Base-by-base conservation (phyloP, 257 asterid species). In the Solanum ahanhuiri region DNA sequence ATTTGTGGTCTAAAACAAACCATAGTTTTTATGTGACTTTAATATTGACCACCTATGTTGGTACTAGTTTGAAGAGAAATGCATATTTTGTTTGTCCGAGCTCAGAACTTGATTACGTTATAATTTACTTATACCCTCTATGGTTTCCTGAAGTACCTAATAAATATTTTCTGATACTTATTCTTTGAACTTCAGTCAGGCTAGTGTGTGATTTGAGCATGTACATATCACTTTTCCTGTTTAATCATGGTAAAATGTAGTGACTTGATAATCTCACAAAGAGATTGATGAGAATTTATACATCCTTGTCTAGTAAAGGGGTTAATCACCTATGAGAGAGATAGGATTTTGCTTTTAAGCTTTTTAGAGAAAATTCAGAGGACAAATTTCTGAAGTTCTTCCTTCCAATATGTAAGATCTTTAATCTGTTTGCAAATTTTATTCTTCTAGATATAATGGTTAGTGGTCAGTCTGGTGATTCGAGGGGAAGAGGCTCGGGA, bases 381-480 rank as follows among this genome's bases (percentile, higher is more conserved):
- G n/a, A n/a, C n/a, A n/a, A n/a, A n/a, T n/a, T n/a, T n/a, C n/a
- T n/a, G n/a, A n/a, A n/a, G n/a, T n/a, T n/a, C n/a, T n/a, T n/a
- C n/a, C n/a, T n/a, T n/a, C 35, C 10, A 67, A 28, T 67, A 5
- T 67, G n/a, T 30, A 14, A 30, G 75, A 6, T 14, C 6, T 67
- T 67, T 67, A 67, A 30, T 12, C 73, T 67, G 12, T 14, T 5
- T 67, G n/a, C 37, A 12, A 14, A 69, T 31, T 30, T 30, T 30
- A 7, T 69, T 69, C 10, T 30, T 28, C n/a, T 6, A 30, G 37
- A 66, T 28, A 28, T 25, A 28, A 30, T 69, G 75, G 37, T 67
- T 67, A 14, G 34, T 64, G 71, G 33, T 64, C 33, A 11, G 79
- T 93, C 95, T 0, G 94, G 93, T 82, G 97, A 94, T 87, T 93